These are phyloP conservation scores for Podaxis mareebaensis DNA, from an alignment of 768 basidiomycete genomes.

Conservation along the genomic window DNA sequence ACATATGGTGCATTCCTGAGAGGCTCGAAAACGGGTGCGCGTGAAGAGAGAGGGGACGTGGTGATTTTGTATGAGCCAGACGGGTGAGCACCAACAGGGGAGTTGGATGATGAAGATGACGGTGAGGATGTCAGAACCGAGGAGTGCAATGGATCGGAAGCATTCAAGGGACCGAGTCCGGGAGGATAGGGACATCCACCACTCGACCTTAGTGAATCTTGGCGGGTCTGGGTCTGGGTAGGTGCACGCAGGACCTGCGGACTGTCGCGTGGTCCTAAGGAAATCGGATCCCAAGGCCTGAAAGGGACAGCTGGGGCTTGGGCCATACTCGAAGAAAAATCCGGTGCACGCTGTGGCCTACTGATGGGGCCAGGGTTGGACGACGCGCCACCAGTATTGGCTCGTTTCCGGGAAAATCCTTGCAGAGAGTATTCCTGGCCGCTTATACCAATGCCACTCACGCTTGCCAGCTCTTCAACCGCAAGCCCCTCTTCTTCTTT, in stretches of 20 bases:
- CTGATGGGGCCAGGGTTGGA: neutral
- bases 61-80: neutral
- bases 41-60: neutral
- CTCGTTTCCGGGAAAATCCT: slow-evolving; percentile 3
- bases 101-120: slow-evolving; percentile 3
- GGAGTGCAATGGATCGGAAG: slow-evolving; percentile 3
- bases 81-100: neutral
- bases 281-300: neutral
- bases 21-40: slow-evolving; percentile 2
- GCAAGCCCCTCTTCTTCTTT: slow-evolving; percentile 30
- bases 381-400: slow-evolving; percentile 6
- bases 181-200: slow-evolving; percentile 1
- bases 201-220: neutral
- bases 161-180: neutral
- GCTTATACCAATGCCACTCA: slow-evolving; percentile 7
- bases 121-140: neutral
- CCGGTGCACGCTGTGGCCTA: neutral
- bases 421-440: slow-evolving; percentile 5
- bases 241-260: neutral
- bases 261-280: neutral
- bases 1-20: slow-evolving; percentile 1
- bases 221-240: neutral
- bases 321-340: neutral
- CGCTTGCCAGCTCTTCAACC: slow-evolving; percentile 22
- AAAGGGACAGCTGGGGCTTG: neutral